Evolutionary conservation across 1,284 basidiomycete species (phyloP), one percentile per base, ranked within the genome.

Genomic region (Marasmius fiardii): DNA sequence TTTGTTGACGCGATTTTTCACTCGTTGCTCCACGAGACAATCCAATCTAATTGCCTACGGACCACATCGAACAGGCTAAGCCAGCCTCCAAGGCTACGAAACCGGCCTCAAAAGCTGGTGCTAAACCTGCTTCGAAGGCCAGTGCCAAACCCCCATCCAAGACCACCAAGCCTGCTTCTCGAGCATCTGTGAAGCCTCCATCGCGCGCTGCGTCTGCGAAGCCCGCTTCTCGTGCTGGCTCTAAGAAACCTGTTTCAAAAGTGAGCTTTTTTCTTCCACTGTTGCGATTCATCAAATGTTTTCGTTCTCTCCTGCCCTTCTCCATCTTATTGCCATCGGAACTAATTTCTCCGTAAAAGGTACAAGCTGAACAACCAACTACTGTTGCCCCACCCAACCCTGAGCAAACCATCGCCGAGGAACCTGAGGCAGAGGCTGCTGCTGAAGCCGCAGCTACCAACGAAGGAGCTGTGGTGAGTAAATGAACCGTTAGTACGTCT

Each of bases 191-290:
- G 49, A 79, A 80, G 58, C 78, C 79, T 14, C 68, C 72, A 20
- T 80, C 79, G 44, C 69, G 71, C 63, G 74, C 67, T 31, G 21
- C 45, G 14, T 67, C 61, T 26, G 70, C 65, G 51, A 79, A 79
- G 58, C 77, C 79, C 20, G 68, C 71, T 20, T 80, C 79, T 45
- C 69, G 72, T 62, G 64, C 71, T 43, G 63, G 67, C 41, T 68
- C 72, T 8, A 71, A 64, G 62, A 78, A 77, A 60, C 75, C 76
- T 37, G 62, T 60, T 18, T 74, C 74, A 44, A 73, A 68, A 63
- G 70, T 53, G 26, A 44, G 55, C 53, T 12, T 37, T 49, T 18
- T n/a, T 34, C 39, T 20, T n/a, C 7, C 11, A 18, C 8, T n/a
- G 14, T 41, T 8, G 39, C 39, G 39, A 41, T 41, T 41, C 39